Percentiles rank a stretch among this genome's conserved stretches.
Evolutionary conservation across 352 stramenopile genomes (phyloP).

Genomic region (Globisporangium parvum): DNA sequence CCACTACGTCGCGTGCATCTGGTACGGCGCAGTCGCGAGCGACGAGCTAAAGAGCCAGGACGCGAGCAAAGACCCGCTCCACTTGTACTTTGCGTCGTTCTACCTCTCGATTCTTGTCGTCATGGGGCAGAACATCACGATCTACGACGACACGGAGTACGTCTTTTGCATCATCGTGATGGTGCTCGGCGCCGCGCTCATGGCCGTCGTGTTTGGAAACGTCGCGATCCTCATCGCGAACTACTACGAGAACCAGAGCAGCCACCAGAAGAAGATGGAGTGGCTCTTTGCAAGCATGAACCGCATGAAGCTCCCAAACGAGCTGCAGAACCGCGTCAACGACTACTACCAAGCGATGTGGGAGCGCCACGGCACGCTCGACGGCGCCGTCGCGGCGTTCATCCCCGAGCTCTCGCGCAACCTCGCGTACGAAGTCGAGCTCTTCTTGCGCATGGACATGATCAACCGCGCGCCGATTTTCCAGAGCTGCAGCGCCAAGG

Average conservation of each 20-base stretch:
- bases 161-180: conserved; percentile 66
- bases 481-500: conserved; percentile 72
- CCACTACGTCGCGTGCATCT: conserved; percentile 78
- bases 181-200: conserved; percentile 67
- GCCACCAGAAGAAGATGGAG: conserved; percentile 85
- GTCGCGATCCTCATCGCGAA: conserved; percentile 82
- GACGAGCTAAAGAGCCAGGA: conserved; percentile 38
- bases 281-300: conserved; percentile 83
- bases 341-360: conserved; percentile 86
- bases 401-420: conserved; percentile 78
- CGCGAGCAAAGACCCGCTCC: conserved; percentile 17
- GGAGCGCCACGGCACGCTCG: conserved; percentile 73
- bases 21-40: conserved; percentile 56
- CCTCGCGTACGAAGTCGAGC: conserved; percentile 75
- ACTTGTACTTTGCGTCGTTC: conserved; percentile 63
- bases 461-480: conserved; percentile 84
- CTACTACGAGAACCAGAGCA: conserved; percentile 81
- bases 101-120: conserved; percentile 69
- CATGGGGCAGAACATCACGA: conserved; percentile 69
- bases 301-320: conserved; percentile 66
- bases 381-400: conserved; percentile 68
- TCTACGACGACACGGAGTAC: conserved; percentile 68
- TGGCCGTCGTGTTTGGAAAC: conserved; percentile 86
- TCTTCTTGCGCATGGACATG: conserved; percentile 84
- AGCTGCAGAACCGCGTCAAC: conserved; percentile 80